Conservation (phyloP, 2,329 filamentous ascomycete species). For the Pseudomassariella vexata region DNA sequence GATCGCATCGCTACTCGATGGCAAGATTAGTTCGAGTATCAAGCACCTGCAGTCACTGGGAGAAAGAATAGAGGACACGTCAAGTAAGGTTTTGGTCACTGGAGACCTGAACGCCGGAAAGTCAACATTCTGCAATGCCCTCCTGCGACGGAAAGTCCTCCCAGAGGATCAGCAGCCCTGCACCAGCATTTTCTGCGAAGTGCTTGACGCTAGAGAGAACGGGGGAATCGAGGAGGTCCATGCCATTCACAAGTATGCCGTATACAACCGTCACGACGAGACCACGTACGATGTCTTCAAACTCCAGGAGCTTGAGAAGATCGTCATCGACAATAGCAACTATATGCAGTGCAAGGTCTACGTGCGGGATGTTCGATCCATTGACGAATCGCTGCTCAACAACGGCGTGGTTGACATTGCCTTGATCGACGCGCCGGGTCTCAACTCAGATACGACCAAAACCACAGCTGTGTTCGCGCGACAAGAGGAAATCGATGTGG, state of each 20-base stretch:
- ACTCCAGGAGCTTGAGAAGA: conserved; percentile 73
- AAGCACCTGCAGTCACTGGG: conserved; percentile 81
- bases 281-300: conserved; percentile 86
- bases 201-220: conserved; percentile 88
- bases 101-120: conserved; percentile 97
- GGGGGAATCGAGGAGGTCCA: conserved; percentile 90
- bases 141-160: conserved; percentile 83
- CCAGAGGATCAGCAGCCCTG: conserved; percentile 98
- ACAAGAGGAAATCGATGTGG: conserved; percentile 97
- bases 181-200: conserved; percentile 97
- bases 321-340: conserved; percentile 81
- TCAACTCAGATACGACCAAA: conserved; percentile 94
- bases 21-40: conserved; percentile 90
- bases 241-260: conserved; percentile 74
- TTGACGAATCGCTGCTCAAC: conserved; percentile 91
- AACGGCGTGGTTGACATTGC: conserved; percentile 98
- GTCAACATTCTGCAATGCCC: conserved; percentile 97
- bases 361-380: conserved; percentile 79
- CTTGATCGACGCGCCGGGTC: conserved; percentile 89
- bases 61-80: conserved; percentile 93
- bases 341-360: conserved; percentile 98
- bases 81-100: conserved; percentile 93
- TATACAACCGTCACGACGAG: conserved; percentile 86
- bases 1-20: conserved; percentile 83
- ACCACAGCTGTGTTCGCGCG: conserved; percentile 95